phyloP scores from a whole-genome alignment of 108 stramenopile genomes.

The Schizochytrium sp. region DNA sequence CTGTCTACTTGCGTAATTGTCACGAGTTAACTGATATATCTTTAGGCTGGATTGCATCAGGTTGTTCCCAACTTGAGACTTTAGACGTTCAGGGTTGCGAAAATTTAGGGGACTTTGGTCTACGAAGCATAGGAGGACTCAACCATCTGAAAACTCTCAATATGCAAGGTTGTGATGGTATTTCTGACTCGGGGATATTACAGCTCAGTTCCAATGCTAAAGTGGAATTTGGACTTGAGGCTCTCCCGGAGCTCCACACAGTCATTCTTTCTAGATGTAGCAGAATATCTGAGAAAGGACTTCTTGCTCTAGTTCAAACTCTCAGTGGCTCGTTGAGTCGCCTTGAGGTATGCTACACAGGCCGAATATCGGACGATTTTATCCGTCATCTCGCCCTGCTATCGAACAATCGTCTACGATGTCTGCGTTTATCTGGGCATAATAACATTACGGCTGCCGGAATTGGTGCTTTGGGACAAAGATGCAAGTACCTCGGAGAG shows the following conservation, averaged over 20 bases:
- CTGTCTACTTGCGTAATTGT: neutral
- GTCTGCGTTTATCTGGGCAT: neutral
- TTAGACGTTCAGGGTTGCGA: neutral
- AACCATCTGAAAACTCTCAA: slow-evolving; percentile 35
- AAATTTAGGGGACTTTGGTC: neutral
- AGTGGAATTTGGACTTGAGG: neutral
- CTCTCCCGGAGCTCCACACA: slow-evolving; percentile 41
- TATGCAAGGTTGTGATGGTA: neutral
- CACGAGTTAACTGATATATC: slow-evolving; percentile 9
- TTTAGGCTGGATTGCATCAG: slow-evolving; percentile 51
- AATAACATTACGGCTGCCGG: slow-evolving; percentile 5
- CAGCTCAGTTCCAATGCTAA: slow-evolving; percentile 1
- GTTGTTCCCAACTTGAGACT: neutral
- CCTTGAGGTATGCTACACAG: slow-evolving; percentile 15
- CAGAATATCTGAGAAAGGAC: neutral
- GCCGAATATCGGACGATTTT: neutral
- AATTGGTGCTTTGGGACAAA: neutral
- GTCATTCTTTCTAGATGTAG: neutral
- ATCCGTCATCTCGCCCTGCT: neutral
- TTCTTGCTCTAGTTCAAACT: neutral
- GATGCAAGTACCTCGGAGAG: neutral
- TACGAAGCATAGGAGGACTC: slow-evolving; percentile 45
- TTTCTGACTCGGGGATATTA: neutral
- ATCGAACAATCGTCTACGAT: neutral
- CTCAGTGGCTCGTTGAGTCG: neutral